A percentile compares a stretch with the other conserved stretches of the same genome.
Evolutionary conservation across 495 filamentous ascomycete species (phyloP).

Genomic region (Penicillium dipodomyicola): DNA sequence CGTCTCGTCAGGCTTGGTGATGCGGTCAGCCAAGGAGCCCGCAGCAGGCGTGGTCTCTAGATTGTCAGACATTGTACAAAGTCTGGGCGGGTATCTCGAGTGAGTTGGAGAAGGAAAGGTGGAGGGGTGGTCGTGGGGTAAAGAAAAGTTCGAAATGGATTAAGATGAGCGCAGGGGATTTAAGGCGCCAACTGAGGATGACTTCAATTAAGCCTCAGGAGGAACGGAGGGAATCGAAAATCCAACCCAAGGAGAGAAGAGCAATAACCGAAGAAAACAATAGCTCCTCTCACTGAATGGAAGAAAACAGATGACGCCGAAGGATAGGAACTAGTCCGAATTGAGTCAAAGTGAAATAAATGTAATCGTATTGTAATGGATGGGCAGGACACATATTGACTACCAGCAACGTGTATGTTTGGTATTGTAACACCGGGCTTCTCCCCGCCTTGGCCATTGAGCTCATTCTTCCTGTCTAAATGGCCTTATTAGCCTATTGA

Average conservation of each 20-base stretch:
- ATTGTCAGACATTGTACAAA: slow-evolving; percentile 35
- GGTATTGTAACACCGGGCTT: slow-evolving; percentile 36
- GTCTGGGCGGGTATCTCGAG: not conserved
- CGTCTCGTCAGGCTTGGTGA: slow-evolving; percentile 48
- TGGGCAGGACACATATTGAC: not conserved
- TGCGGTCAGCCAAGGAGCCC: slow-evolving; percentile 60
- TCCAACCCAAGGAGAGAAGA: not conserved
- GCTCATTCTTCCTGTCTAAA: slow-evolving; percentile 22
- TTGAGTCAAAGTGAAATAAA: slow-evolving; percentile 5
- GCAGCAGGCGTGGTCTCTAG: slow-evolving; percentile 25
- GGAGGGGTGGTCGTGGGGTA: slow-evolving; percentile 1
- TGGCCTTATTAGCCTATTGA: slow-evolving; percentile 15
- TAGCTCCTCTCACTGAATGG: not conserved
- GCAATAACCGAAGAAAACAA: slow-evolving; percentile 1
- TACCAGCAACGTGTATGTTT: slow-evolving; percentile 24
- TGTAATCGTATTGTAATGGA: slow-evolving; percentile 10
- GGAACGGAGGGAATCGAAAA: not conserved
- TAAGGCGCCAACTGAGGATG: not conserved
- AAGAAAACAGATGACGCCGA: slow-evolving; percentile 19
- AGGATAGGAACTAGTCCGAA: slow-evolving; percentile 9
- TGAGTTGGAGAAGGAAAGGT: not conserved
- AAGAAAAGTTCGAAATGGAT: not conserved
- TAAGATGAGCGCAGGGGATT: not conserved
- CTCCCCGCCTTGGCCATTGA: slow-evolving; percentile 39
- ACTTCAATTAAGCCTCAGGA: not conserved